These are phyloP conservation scores for Chrysosporium queenslandicum DNA, from an alignment of 2,329 filamentous ascomycete species.

Conservation along the genomic window DNA sequence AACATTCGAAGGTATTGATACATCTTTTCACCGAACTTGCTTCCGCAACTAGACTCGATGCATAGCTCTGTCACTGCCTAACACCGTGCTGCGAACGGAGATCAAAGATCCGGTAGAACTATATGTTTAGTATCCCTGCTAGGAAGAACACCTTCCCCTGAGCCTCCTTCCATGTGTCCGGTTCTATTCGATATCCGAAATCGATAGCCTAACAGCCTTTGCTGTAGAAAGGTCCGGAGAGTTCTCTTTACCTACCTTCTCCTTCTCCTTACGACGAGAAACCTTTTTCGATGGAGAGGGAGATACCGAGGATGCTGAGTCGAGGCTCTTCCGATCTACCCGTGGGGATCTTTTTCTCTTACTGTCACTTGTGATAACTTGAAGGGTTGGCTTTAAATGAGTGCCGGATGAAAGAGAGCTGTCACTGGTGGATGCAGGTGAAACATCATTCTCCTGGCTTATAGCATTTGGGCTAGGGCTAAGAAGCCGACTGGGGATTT, in stretches of 20 bases:
- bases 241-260: not conserved
- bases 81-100: not conserved
- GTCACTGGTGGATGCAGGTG: slow-evolving; percentile 5
- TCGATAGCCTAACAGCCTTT: not conserved
- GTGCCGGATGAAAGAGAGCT: slow-evolving; percentile 12
- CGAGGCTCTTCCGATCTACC: slow-evolving; percentile 3
- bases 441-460: slow-evolving; percentile 25
- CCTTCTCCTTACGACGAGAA: slow-evolving; percentile 13
- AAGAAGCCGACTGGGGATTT: slow-evolving; percentile 22
- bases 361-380: slow-evolving; percentile 19
- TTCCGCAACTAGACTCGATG: not conserved
- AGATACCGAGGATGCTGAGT: not conserved
- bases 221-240: not conserved
- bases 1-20: not conserved
- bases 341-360: slow-evolving; percentile 21
- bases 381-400: slow-evolving; percentile 14
- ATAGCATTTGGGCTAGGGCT: slow-evolving; percentile 28
- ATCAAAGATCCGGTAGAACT: no score
- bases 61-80: not conserved
- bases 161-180: not conserved
- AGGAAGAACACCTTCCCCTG: no score
- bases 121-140: no score
- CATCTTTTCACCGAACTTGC: not conserved
- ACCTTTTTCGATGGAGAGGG: slow-evolving; percentile 20
- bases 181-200: slow-evolving; percentile 1